phyloP scores from a whole-genome alignment of 169 alveolate species.

The Eimeria necatrix region DNA sequence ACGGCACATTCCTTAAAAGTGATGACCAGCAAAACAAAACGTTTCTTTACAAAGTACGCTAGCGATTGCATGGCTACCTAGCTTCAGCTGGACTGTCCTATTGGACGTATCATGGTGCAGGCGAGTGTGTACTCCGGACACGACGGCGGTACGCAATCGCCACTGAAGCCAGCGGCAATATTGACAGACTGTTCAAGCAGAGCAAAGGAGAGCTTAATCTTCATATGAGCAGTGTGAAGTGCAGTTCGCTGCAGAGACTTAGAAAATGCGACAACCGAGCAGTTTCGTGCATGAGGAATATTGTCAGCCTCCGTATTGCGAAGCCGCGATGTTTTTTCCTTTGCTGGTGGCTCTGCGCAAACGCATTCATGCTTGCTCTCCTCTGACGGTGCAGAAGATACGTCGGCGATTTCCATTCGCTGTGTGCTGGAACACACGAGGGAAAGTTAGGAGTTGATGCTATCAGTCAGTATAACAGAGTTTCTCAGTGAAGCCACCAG shows the following conservation, averaged over 20 bases:
- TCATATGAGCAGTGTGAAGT: no score
- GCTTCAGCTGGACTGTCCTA: no score
- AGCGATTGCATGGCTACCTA: neutral
- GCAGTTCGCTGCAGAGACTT: no score
- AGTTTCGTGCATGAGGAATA: no score
- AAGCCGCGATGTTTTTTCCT: no score
- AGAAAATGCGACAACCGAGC: no score
- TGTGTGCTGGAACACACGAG: conserved; percentile 47
- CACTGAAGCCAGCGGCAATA: neutral
- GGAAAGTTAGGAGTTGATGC: conserved; percentile 26
- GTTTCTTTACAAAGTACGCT: neutral
- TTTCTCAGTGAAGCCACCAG: no score
- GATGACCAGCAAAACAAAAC: no score
- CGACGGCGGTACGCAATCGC: conserved; percentile 32
- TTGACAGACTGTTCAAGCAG: neutral
- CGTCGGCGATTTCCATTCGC: conserved; percentile 56
- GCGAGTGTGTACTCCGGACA: conserved; percentile 59
- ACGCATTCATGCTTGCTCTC: neutral
- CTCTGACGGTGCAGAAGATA: conserved; percentile 55
- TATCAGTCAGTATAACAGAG: conserved; percentile 17
- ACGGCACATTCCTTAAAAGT: no score
- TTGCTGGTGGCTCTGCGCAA: no score
- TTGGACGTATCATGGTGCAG: neutral
- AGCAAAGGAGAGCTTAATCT: no score
- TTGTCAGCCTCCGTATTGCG: no score